Conservation (phyloP, 225 moss, liverwort and hornwort genomes). For the Pseudoscleropodium purum region DNA sequence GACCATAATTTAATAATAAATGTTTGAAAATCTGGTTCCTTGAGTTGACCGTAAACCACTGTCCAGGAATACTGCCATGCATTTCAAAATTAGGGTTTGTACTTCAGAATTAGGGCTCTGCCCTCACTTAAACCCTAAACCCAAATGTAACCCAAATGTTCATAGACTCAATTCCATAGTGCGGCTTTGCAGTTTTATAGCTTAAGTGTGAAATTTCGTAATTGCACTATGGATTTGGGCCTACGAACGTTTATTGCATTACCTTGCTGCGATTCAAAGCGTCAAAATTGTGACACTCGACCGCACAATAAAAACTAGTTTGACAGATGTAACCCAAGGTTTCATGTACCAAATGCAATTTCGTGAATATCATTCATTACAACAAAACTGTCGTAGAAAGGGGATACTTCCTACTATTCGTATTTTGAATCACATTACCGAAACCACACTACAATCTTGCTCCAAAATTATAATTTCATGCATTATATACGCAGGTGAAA, state of each 20-base stretch:
- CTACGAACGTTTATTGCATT: not conserved
- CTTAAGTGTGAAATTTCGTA: not conserved
- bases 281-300: not conserved
- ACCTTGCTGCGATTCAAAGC: not conserved
- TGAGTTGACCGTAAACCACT: not conserved
- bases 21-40: not conserved
- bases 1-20: not conserved
- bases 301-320: not conserved
- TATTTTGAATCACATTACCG: too few species aligned
- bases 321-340: not conserved
- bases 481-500: too few species aligned
- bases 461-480: too few species aligned
- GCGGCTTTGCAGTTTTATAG: not conserved
- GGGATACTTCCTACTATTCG: too few species aligned
- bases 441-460: too few species aligned
- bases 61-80: not conserved
- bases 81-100: not conserved
- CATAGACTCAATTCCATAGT: not conserved
- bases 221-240: not conserved
- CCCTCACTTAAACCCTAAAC: not conserved
- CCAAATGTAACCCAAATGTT: not conserved
- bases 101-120: not conserved
- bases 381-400: not conserved
- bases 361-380: too few species aligned
- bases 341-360: not conserved